These are phyloP conservation scores for Tuber microsphaerosporum DNA, from an alignment of 495 filamentous ascomycete species.

Conservation along the genomic window DNA sequence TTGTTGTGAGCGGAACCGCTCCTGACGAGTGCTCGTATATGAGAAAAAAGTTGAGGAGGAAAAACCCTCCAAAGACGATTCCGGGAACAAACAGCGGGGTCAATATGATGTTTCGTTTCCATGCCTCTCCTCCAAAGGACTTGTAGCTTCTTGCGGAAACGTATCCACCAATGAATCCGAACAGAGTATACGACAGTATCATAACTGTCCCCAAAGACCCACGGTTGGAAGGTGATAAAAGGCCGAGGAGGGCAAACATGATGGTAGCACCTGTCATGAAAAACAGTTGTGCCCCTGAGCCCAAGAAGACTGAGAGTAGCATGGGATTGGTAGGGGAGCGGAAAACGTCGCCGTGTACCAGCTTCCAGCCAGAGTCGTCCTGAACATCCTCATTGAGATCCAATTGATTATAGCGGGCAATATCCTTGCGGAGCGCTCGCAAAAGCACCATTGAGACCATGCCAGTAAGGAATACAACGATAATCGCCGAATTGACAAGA, in stretches of 20 bases:
- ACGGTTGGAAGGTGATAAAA: slow-evolving; percentile 89
- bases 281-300: slow-evolving; percentile 91
- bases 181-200: slow-evolving; percentile 82
- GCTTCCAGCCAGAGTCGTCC: slow-evolving; percentile 97
- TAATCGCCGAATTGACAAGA: slow-evolving; percentile 85
- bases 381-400: slow-evolving; percentile 92
- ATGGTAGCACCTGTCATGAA: slow-evolving; percentile 96
- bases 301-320: slow-evolving; percentile 77
- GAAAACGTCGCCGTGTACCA: slow-evolving; percentile 97
- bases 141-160: slow-evolving; percentile 86
- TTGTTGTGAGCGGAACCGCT: slow-evolving; percentile 91
- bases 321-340: slow-evolving; percentile 74
- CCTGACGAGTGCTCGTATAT: slow-evolving; percentile 86
- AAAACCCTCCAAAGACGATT: slow-evolving; percentile 81
- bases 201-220: slow-evolving; percentile 87
- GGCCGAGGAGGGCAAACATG: slow-evolving; percentile 83
- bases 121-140: slow-evolving; percentile 77
- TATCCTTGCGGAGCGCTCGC: slow-evolving; percentile 83
- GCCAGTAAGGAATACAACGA: slow-evolving; percentile 81
- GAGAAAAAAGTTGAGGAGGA: slow-evolving; percentile 90
- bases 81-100: slow-evolving; percentile 81
- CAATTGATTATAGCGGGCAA: slow-evolving; percentile 87
- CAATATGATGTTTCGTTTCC: slow-evolving; percentile 86
- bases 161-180: slow-evolving; percentile 90
- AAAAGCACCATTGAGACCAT: slow-evolving; percentile 85